phyloP scores from a whole-genome alignment of 768 basidiomycete species.

The Phlebiopsis flavidoalba region DNA sequence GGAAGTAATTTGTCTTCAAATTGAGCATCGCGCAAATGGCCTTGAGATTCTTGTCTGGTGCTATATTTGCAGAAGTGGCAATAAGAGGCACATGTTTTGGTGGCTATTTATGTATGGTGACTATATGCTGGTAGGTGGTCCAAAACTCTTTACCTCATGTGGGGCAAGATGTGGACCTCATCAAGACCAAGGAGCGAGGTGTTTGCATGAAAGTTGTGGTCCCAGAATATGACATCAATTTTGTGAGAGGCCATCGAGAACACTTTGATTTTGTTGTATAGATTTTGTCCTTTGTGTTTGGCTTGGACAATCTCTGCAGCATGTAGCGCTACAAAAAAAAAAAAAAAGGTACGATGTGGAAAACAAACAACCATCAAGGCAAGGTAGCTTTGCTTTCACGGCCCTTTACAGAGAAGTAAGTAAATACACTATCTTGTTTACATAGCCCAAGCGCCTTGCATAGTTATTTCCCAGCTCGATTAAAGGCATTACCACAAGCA shows the following conservation, averaged over 20 bases:
- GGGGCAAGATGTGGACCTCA: conserved; percentile 6
- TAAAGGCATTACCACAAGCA: conserved; percentile 6
- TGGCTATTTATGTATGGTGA: background rate
- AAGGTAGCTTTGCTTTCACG: background rate
- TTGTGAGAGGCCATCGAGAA: background rate
- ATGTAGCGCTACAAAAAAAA: background rate
- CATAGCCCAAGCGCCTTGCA: background rate
- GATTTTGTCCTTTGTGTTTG: background rate
- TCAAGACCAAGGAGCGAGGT: conserved; percentile 1
- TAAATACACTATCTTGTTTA: background rate
- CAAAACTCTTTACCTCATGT: conserved; percentile 4
- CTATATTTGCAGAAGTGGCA: background rate
- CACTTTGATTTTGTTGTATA: background rate
- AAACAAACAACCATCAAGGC: no score
- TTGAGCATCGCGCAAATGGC: background rate
- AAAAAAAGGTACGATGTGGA: no score
- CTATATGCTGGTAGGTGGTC: background rate
- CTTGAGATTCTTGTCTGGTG: background rate
- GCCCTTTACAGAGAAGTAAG: no score
- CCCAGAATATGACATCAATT: conserved; percentile 2
- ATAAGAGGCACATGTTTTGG: background rate
- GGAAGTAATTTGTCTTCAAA: background rate
- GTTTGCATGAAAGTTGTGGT: background rate
- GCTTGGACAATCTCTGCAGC: conserved; percentile 1
- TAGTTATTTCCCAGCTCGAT: conserved; percentile 9